Evolutionary conservation across 1,139 yeast genomes (phyloP), one percentile per base, ranked within the genome.

Genomic region (Scheffersomyces insectosa): DNA sequence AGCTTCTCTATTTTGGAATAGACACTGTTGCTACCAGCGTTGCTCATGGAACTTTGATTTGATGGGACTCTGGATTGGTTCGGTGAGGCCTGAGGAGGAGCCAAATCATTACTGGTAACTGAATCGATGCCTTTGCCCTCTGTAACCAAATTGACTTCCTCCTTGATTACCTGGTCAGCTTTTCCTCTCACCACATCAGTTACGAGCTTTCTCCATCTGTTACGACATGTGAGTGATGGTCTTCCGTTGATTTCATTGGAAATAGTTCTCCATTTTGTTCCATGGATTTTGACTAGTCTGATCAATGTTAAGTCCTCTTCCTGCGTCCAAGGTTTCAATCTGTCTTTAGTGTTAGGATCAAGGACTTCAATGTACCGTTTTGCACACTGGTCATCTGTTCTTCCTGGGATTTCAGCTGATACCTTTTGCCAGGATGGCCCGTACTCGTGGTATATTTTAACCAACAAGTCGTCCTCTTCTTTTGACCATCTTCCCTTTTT

Each of bases 381-480:
- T 2, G 96, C 89, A 67, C 97, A 91, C 66, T 91, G 98, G 62
- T 90, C 97, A 59, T 90, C 97, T 1, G 96, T 91, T 56, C 98
- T 72, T 3, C 97, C 96, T 1, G 81, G 78, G 10, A 90, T 86
- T 42, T 79, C 83, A 41, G 75, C 68, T 0, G 96, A 83, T 7
- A 91, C 91, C 52, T 84, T 83, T 49, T 87, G 88, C 98, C 98
- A 91, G 33, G 83, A 78, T 0, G 96, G 77, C 0, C 97, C 97
- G 61, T 78, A 77, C 49, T 74, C 77, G 39, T 77, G 70, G 59
- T 78, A 86, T 1, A 95, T 91, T 39, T 73, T 72, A 16, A 85
- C 60, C 37, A 91, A 69, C 36, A 72, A 68, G 28, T 76, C 76
- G 65, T 91, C 97, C 62, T 91, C 98, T 41, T 79, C 86, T n/a